These are phyloP conservation scores for Fallopia convolvulus DNA, from an alignment of 148 eudicot genomes.

Conservation along the genomic window DNA sequence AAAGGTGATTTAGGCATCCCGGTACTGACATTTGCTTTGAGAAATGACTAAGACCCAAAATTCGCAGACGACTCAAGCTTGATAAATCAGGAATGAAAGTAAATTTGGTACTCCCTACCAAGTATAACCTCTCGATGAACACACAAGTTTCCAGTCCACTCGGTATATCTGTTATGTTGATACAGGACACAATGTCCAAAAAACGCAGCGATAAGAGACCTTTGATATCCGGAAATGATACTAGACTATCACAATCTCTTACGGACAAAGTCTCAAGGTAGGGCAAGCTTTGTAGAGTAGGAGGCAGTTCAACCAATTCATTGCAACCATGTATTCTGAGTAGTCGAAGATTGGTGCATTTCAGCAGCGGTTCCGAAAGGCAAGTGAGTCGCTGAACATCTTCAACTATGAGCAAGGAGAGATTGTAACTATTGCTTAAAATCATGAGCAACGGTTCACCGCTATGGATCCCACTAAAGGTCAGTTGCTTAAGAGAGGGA, in stretches of 20 bases:
- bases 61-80: neutral
- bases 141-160: neutral
- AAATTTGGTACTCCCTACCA: neutral
- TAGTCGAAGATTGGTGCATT: neutral
- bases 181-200: neutral
- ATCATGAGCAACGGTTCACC: neutral
- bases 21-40: neutral
- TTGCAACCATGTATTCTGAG: neutral
- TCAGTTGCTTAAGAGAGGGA: neutral
- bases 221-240: neutral
- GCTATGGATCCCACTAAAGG: neutral
- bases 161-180: neutral
- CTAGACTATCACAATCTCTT: neutral
- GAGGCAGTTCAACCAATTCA: neutral
- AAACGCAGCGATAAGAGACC: neutral
- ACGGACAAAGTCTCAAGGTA: too few species aligned
- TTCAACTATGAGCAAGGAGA: neutral
- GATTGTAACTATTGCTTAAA: constrained; percentile 17
- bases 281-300: neutral
- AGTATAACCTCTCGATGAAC: neutral
- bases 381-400: neutral
- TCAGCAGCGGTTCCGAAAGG: neutral
- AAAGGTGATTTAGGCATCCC: neutral
- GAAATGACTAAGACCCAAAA: neutral
- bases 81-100: neutral